Evolutionary conservation across 202 grass and related monocot species (phyloP).

Genomic region (Zizania palustris): DNA sequence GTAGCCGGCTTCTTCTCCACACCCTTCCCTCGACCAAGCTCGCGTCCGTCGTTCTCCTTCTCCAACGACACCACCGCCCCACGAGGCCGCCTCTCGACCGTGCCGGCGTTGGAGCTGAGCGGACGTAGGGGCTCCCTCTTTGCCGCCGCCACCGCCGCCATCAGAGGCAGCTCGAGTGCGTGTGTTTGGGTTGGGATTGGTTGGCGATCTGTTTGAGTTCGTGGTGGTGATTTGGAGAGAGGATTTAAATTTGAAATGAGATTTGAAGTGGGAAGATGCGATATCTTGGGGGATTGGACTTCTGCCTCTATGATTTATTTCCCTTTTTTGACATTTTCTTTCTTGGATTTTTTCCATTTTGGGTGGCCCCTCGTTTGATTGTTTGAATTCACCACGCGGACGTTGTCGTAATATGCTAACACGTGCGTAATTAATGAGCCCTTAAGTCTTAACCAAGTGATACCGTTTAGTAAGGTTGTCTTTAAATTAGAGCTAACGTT

Average conservation of each 20-base stretch:
- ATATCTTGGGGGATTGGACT: slow-evolving; percentile 33
- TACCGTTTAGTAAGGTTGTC: too few relatives aligned
- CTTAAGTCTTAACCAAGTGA: too few relatives aligned
- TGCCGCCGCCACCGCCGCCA: slow-evolving; percentile 36
- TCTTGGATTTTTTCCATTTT: slow-evolving; percentile 27
- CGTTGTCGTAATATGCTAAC: too few relatives aligned
- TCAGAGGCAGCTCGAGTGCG: slow-evolving; percentile 21
- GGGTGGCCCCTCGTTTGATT: not conserved
- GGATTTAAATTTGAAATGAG: slow-evolving; percentile 61
- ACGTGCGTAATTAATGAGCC: too few relatives aligned
- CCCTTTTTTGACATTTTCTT: slow-evolving; percentile 29
- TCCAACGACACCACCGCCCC: slow-evolving; percentile 1
- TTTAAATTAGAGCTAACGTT: too few relatives aligned
- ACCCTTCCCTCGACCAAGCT: slow-evolving; percentile 1
- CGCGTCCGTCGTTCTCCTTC: slow-evolving; percentile 69
- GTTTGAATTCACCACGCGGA: not conserved
- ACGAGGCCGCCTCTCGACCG: slow-evolving; percentile 33
- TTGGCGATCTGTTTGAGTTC: not conserved
- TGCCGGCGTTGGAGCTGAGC: slow-evolving; percentile 40
- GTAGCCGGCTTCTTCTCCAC: slow-evolving; percentile 26
- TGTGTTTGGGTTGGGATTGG: not conserved
- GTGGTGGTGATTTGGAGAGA: slow-evolving; percentile 42
- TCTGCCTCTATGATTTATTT: not conserved
- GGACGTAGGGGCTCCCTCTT: slow-evolving; percentile 65
- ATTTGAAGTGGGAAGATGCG: slow-evolving; percentile 33